Conservation (phyloP, 108 stramenopile genomes). For the Nitzschia sp. region DNA sequence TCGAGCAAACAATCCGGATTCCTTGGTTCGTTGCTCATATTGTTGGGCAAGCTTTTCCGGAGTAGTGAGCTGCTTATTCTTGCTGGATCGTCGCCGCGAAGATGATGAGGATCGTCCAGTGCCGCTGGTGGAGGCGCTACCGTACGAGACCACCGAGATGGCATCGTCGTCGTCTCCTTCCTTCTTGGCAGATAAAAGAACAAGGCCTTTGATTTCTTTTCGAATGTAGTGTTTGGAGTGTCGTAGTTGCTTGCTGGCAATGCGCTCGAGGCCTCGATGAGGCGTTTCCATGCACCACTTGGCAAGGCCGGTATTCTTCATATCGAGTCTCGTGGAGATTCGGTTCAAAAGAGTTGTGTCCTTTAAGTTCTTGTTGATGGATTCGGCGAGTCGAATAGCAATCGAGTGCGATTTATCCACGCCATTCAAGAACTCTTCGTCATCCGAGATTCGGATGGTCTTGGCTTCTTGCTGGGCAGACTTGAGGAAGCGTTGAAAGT, state of each 20-base stretch:
- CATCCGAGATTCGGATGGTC: not conserved
- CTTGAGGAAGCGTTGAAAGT: slow-evolving; percentile 5
- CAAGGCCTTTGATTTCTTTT: not conserved
- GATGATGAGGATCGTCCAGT: not conserved
- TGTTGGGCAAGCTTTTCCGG: not conserved
- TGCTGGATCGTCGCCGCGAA: not conserved
- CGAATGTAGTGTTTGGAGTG: slow-evolving; percentile 4
- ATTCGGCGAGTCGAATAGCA: slow-evolving; percentile 2
- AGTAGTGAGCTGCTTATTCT: too few relatives aligned
- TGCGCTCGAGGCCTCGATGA: not conserved
- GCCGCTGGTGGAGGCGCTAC: not conserved
- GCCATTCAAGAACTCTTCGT: not conserved
- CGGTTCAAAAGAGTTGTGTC: not conserved
- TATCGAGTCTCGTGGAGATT: not conserved
- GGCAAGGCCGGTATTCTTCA: slow-evolving; percentile 6
- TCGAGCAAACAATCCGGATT: not conserved
- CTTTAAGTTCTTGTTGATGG: not conserved
- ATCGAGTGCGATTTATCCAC: not conserved
- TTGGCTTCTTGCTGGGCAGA: slow-evolving; percentile 1
- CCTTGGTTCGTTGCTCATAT: not conserved
- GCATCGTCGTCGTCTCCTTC: not conserved
- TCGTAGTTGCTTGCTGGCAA: slow-evolving; percentile 3
- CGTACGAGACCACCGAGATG: not conserved
- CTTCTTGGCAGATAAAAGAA: not conserved
- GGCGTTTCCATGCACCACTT: slow-evolving; percentile 4